A percentile compares a stretch with the other conserved stretches of the same genome.
Evolutionary conservation across 345 rosid species (phyloP).

Genomic region (Theobroma cacao): DNA sequence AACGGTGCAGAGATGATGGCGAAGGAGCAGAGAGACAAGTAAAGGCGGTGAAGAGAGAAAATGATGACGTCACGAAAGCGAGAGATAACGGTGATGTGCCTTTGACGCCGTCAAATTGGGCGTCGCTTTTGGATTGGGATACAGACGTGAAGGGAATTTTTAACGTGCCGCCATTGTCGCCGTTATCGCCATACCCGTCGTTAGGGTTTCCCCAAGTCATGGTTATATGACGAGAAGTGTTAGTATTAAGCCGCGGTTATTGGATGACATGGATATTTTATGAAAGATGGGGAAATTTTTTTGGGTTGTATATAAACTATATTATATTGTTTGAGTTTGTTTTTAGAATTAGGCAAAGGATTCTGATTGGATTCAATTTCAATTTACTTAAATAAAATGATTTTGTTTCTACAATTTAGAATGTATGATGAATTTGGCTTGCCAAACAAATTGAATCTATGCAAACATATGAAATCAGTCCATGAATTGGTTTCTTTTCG

Average conservation of each 20-base stretch:
- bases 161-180: constrained; percentile 47
- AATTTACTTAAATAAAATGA: not conserved
- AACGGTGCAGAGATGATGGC: constrained; percentile 40
- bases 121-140: constrained; percentile 32
- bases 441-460: no score
- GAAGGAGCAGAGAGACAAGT: constrained; percentile 14
- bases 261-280: not conserved
- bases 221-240: constrained; percentile 19
- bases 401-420: not conserved
- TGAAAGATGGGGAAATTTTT: not conserved
- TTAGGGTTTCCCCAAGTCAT: constrained; percentile 27
- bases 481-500: no score
- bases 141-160: constrained; percentile 41
- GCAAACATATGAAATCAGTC: no score
- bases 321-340: not conserved
- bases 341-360: not conserved
- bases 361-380: not conserved
- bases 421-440: no score
- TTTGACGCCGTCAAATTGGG: constrained; percentile 44
- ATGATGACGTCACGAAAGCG: constrained; percentile 16
- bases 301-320: not conserved
- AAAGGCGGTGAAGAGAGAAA: constrained; percentile 30
- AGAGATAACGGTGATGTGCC: constrained; percentile 19
- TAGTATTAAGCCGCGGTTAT: not conserved
- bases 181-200: constrained; percentile 48